Evolutionary conservation across 2,329 filamentous ascomycete genomes (phyloP), one percentile per base, ranked within the genome.

Genomic region (Sclerotinia trifoliorum): DNA sequence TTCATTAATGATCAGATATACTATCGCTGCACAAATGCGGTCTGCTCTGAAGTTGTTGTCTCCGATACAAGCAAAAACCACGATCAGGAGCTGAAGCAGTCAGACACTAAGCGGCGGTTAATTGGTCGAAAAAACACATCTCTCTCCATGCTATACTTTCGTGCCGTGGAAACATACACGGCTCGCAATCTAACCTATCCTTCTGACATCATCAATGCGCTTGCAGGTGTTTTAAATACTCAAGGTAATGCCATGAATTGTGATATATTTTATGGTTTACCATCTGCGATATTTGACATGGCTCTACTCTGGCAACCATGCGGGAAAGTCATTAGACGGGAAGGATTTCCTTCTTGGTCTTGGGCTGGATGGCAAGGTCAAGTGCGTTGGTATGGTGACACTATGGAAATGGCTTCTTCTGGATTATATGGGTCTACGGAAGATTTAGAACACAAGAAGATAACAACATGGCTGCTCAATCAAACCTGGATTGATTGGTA

Each of bases 1-100:
- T 70, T 70, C 44, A 51, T 52, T 29, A 56, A 70, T 44, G 51
- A 68, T 29, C 58, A 63, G 42, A 21, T 68, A 46, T 62, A 39
- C n/a, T 66, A 63, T 44, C 63, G 49, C 49, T 69, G 67, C n/a
- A 44, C 35, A 21, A 57, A 51, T 44, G 7, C 29, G 11, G 26
- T 66, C 2, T 69, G 67, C 24, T 60, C 24, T 39, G 67, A 69
- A 56, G 48, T 35, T 42, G 46, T 61, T 57, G 21, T 49, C 24
- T 65, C 62, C 26, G 35, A 54, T 35, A 55, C 49, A 19, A 4
- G 7, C 35, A 54, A 24, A 3, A 35, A 24, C 17, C 35, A 35
- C 19, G 61, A 64, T n/a, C 29, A 8, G 2, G 15, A 29, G 21
- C 4, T 39, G 21, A 39, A 51, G n/a, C 42, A 32, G 19, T 11